Evolutionary conservation across 306 rosid genomes (phyloP), one percentile per base, ranked within the genome.

Genomic region (Lablab purpureus): DNA sequence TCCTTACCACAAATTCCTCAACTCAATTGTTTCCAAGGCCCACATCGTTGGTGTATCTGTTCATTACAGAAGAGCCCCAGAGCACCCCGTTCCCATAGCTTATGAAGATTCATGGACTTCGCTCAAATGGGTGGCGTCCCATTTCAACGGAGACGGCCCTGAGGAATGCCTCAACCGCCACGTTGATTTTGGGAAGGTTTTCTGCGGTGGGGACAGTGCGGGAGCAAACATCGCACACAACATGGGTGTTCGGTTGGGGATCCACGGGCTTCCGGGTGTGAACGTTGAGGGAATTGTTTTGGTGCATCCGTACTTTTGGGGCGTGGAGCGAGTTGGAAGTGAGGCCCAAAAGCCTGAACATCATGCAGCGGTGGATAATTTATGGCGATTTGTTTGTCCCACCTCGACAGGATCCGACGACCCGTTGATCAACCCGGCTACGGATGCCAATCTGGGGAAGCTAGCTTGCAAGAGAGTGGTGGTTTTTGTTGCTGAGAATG

Each of bases 281-380:
- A 84, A 56, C 46, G 28, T 91, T 5, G 74, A 83, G 28, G 98
- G 93, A 51, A n/a, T 82, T 47, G 73, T 18, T n/a, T 37, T 88
- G 62, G 83, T 89, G 22, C 98, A 91, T 84, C 94, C 96, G 0
- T 89, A 84, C 62, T 90, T 91, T 47, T 87, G 90, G 93, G 85
- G 8, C 47, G 47, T 0, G 98, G 89, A 72, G 18, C 25, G 34
- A 23, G 23, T 22, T 1, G 32, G 32, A n/a, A 17, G 22, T n/a
- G 55, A 50, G 22, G 19, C 4, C 10, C 13, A 45, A 23, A 71
- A 37, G 11, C 8, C 55, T 2, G 85, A 84, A 10, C 2, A 2
- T 0, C 52, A 72, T 4, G 75, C 7, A 0, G 58, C 15, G 75
- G 45, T 65, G 1, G 87, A 80, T 8, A 4, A 30, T 1, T 41